Conservation (phyloP, 495 filamentous ascomycete genomes). For the Podospora didyma region DNA sequence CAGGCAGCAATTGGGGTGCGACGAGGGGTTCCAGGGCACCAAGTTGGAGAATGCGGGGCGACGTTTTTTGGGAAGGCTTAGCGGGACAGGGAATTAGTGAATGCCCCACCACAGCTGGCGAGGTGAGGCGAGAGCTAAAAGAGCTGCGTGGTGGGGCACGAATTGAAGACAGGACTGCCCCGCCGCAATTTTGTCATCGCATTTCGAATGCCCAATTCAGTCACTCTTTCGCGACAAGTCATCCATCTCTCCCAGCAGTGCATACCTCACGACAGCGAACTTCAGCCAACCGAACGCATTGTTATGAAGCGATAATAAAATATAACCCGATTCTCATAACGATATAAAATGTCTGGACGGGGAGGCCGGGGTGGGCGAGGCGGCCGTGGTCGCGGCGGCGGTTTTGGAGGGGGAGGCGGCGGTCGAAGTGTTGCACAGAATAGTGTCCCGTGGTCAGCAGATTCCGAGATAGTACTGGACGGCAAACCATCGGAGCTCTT, state of each 20-base stretch:
- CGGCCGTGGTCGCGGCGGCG: conserved; percentile 31
- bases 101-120: background rate
- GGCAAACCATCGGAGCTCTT: conserved; percentile 40
- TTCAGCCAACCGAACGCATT: background rate
- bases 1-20: conserved; percentile 8
- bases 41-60: background rate
- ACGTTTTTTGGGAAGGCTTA: background rate
- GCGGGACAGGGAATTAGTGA: background rate
- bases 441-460: conserved; percentile 31
- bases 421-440: conserved; percentile 21
- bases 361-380: conserved; percentile 33
- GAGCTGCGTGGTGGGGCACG: background rate
- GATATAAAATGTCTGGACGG: conserved; percentile 25
- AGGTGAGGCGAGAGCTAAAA: background rate
- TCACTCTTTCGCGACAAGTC: background rate
- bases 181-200: conserved; percentile 7
- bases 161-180: conserved; percentile 3
- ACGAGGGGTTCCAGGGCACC: conserved; percentile 4
- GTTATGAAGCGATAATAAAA: background rate
- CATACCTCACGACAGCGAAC: background rate
- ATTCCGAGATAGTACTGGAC: conserved; percentile 29
- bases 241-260: background rate
- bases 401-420: conserved; percentile 31
- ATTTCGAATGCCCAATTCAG: background rate
- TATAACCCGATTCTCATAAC: no score